phyloP scores from a whole-genome alignment of 2,329 filamentous ascomycete genomes.

The Polychaeton citri region DNA sequence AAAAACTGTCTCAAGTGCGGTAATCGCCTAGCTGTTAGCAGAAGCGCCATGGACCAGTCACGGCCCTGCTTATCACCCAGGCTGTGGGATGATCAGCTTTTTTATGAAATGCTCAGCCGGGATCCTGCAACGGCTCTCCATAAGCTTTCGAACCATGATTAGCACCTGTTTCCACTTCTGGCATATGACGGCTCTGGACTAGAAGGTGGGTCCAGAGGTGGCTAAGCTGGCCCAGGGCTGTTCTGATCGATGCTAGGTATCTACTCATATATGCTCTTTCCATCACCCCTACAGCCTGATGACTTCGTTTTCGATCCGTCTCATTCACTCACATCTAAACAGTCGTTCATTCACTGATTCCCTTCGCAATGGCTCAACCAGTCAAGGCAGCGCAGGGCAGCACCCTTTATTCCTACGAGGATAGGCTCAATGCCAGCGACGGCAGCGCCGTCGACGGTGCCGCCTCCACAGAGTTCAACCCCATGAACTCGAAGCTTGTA shows the following conservation, averaged over 20 bases:
- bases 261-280: not conserved
- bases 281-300: not conserved
- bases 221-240: too few relatives aligned
- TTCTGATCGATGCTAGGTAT: too few relatives aligned
- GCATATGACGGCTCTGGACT: not conserved
- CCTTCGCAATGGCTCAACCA: not conserved
- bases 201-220: not conserved
- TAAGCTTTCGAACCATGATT: not conserved
- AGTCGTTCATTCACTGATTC: not conserved
- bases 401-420: not conserved
- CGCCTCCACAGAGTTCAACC: not conserved
- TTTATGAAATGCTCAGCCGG: not conserved
- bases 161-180: not conserved
- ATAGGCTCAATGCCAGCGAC: slow-evolving; percentile 1
- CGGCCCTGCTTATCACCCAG: too few relatives aligned
- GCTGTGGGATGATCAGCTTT: too few relatives aligned
- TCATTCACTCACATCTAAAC: not conserved
- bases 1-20: too few relatives aligned
- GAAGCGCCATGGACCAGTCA: too few relatives aligned
- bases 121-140: not conserved
- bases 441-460: not conserved
- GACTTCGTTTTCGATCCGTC: too few relatives aligned
- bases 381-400: not conserved
- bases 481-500: slow-evolving; percentile 3
- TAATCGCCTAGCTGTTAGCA: too few relatives aligned